These are phyloP conservation scores for Cladorrhinum sp. DNA, from an alignment of 2,329 filamentous ascomycete genomes.

Conservation along the genomic window DNA sequence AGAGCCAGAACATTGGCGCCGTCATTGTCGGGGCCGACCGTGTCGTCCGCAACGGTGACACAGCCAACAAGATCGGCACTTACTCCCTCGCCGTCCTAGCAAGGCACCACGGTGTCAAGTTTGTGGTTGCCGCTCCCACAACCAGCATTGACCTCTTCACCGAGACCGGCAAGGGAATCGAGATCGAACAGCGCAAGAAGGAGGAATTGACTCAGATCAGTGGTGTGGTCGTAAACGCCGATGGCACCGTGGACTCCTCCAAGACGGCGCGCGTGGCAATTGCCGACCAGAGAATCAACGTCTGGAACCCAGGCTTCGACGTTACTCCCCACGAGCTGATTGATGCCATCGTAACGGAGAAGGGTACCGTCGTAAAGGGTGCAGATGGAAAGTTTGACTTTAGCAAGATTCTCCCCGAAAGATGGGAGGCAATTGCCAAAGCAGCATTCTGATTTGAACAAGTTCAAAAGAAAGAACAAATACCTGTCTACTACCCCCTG, in stretches of 20 bases:
- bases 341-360: conserved; percentile 91
- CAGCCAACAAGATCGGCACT: conserved; percentile 97
- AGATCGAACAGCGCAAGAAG: conserved; percentile 81
- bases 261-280: conserved; percentile 72
- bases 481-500: too few relatives aligned
- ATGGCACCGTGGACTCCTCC: conserved; percentile 60
- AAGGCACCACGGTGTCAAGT: conserved; percentile 82
- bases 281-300: conserved; percentile 71
- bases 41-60: conserved; percentile 94
- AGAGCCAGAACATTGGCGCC: conserved; percentile 68
- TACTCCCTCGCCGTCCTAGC: conserved; percentile 91
- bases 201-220: conserved; percentile 83
- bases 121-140: conserved; percentile 89
- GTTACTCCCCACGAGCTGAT: conserved; percentile 87
- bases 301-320: conserved; percentile 98
- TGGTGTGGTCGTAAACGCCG: conserved; percentile 65
- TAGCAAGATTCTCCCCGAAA: conserved; percentile 52
- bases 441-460: background rate
- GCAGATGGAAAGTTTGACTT: conserved; percentile 67
- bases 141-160: conserved; percentile 90
- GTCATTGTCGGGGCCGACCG: conserved; percentile 94
- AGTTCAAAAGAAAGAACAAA: background rate
- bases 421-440: conserved; percentile 43
- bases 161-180: conserved; percentile 71
- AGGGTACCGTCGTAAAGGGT: conserved; percentile 79